phyloP scores from a whole-genome alignment of 2,329 filamentous ascomycete species.

The Fusarium protoensiforme region DNA sequence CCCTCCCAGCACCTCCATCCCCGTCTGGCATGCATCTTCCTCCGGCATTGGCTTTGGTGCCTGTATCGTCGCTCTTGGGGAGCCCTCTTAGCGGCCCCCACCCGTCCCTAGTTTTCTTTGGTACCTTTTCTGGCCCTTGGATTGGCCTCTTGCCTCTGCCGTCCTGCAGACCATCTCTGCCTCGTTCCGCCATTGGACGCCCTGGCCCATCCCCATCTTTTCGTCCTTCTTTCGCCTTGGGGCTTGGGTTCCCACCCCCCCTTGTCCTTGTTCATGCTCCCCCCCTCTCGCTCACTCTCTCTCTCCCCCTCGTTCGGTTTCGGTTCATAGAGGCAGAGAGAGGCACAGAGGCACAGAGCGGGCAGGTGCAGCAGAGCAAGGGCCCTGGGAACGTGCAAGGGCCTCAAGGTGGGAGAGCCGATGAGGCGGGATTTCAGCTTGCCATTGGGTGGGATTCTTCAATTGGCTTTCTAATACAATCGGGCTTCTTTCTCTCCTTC shows the following conservation, averaged over 20 bases:
- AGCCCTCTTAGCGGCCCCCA: conserved; percentile 26
- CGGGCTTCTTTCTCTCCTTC: conserved; percentile 20
- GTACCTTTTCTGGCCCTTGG: conserved; percentile 11
- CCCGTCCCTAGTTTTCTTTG: conserved; percentile 27
- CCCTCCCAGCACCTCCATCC: conserved; percentile 20
- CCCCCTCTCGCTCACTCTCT: neutral
- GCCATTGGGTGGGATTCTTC: conserved; percentile 29
- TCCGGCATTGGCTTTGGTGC: conserved; percentile 39
- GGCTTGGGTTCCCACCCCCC: neutral
- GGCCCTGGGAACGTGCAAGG: neutral
- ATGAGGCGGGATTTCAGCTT: conserved; percentile 27
- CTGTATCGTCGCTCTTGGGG: conserved; percentile 28
- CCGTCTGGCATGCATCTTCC: conserved; percentile 34
- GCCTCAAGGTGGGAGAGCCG: conserved; percentile 20
- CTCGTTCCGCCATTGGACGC: conserved; percentile 21
- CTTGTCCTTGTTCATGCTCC: neutral
- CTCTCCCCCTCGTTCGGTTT: neutral
- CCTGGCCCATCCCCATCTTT: neutral
- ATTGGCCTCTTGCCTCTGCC: conserved; percentile 21
- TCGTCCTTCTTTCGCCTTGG: neutral
- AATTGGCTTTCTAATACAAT: conserved; percentile 34
- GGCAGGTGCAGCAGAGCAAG: neutral
- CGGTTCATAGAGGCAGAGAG: neutral
- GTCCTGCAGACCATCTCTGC: conserved; percentile 35
- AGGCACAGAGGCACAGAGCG: neutral